Base-by-base conservation (phyloP, 257 asterid genomes). In the Sherardia arvensis region DNA sequence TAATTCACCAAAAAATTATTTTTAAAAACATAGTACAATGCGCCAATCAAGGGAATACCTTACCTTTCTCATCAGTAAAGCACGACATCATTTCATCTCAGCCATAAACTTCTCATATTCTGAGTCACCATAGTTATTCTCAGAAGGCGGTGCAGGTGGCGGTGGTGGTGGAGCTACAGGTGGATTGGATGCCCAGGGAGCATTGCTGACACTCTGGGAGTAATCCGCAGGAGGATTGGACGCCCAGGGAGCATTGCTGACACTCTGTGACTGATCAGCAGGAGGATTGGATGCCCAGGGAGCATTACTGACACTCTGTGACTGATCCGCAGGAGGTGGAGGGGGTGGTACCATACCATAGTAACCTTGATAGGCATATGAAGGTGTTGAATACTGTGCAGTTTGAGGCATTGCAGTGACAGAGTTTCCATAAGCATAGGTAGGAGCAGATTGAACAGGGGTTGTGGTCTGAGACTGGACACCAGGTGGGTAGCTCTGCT, bases 81-180 rank as follows among this genome's bases (percentile, higher is more conserved):
- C 66, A 38, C 47, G 12, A 10, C 61, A 27, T 81, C 73, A 85
- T 78, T 87, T 84, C 93, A 89, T 84, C 72, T 92, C 99, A 15
- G 95, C 87, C 95, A 92, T 88, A 87, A 92, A 92, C 80, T 85
- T 92, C 80, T 89, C 99, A 68, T 87, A 92, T 67, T 92, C 99
- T 34, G 95, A 62, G 54, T 88, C 98, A 38, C 82, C 77, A 64
- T 70, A 60, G 62, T 64, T 79, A 65, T 84, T 90, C 73, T 85
- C 96, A 15, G 79, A 70, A 64, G 95, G 66, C 34, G 90, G 64
- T 26, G 74, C 72, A 33, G 97, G 84, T 66, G 87, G 85, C 56
- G 90, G 87, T 15, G 86, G 91, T 48, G 87, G 85, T 61, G 90
- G 87, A 12, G 87, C 89, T 48, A 61, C 72, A 21, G 85, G 78